Evolutionary conservation across 169 alveolate genomes (phyloP).

Genomic region (Cyclospora cayetanensis): DNA sequence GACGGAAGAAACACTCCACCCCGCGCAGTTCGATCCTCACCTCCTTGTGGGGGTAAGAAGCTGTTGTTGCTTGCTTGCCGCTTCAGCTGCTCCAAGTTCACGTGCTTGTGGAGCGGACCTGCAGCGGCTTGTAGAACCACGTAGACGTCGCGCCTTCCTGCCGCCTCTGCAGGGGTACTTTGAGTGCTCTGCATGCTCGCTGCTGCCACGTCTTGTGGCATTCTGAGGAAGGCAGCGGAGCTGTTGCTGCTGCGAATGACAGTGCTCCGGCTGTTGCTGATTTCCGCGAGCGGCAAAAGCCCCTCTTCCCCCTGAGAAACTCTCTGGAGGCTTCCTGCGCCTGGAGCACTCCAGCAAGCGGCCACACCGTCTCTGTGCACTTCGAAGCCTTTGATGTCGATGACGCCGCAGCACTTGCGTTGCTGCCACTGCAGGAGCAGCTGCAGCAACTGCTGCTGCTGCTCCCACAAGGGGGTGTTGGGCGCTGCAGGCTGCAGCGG

Average conservation of each 20-base stretch:
- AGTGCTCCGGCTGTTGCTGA: not conserved
- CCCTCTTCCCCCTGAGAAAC: not conserved
- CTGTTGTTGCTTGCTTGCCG: not conserved
- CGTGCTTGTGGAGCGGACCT: constrained; percentile 21
- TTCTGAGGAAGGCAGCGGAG: not conserved
- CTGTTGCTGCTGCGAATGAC: constrained; percentile 13
- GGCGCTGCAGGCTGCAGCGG: constrained; percentile 2
- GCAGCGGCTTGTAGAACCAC: constrained; percentile 28
- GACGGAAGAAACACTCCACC: too few species aligned
- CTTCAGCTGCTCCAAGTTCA: not conserved
- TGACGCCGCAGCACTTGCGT: constrained; percentile 4
- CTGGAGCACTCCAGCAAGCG: not conserved
- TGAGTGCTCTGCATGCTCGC: not conserved
- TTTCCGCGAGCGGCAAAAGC: not conserved
- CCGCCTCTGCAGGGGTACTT: not conserved
- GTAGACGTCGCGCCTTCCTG: not conserved
- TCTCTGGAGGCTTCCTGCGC: not conserved
- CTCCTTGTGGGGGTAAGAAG: constrained; percentile 13
- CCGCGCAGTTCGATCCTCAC: too few species aligned
- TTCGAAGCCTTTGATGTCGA: not conserved
- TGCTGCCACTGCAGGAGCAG: constrained; percentile 24
- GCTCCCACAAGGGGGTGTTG: not conserved
- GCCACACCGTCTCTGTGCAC: not conserved
- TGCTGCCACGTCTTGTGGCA: not conserved
- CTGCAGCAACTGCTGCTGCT: constrained; percentile 5